Evolutionary conservation across 163 green algal genomes (phyloP).

Genomic region (Volvox carteri): DNA sequence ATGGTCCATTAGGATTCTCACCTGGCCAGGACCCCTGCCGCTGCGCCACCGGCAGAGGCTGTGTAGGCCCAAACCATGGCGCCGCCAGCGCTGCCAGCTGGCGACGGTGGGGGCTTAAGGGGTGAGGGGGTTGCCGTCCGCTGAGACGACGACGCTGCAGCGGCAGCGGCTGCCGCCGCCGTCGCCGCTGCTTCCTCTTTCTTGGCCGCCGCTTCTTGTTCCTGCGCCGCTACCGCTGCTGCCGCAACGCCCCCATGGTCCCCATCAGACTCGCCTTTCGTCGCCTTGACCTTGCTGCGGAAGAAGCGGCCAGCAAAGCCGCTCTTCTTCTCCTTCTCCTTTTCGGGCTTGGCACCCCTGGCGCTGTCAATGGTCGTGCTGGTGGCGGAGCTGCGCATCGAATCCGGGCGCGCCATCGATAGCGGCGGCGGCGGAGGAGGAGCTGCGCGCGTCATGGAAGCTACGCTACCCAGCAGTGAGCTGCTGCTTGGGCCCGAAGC

Average conservation of each 20-base stretch:
- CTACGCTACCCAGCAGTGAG: background rate
- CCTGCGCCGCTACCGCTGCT: background rate
- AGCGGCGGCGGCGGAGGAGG: constrained; percentile 23
- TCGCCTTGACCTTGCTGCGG: constrained; percentile 23
- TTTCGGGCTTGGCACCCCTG: background rate
- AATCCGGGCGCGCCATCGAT: background rate
- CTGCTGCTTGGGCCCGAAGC: background rate
- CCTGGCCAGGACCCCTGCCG: background rate
- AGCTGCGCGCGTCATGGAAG: background rate
- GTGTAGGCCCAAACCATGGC: background rate
- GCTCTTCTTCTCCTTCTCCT: constrained; percentile 36
- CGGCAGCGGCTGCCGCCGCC: background rate
- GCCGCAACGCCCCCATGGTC: background rate
- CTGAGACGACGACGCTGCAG: background rate
- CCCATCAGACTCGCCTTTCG: background rate
- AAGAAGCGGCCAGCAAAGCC: constrained; percentile 8
- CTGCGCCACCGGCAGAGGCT: background rate
- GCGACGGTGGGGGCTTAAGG: background rate
- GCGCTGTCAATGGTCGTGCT: background rate
- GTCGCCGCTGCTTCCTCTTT: background rate
- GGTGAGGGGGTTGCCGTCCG: background rate
- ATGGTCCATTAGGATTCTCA: no score
- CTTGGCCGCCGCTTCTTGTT: constrained; percentile 1
- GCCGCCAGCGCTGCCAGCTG: background rate
- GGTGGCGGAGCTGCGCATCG: background rate